phyloP scores from a whole-genome alignment of 2,329 filamentous ascomycete species.

The Fusarium goolgardi region DNA sequence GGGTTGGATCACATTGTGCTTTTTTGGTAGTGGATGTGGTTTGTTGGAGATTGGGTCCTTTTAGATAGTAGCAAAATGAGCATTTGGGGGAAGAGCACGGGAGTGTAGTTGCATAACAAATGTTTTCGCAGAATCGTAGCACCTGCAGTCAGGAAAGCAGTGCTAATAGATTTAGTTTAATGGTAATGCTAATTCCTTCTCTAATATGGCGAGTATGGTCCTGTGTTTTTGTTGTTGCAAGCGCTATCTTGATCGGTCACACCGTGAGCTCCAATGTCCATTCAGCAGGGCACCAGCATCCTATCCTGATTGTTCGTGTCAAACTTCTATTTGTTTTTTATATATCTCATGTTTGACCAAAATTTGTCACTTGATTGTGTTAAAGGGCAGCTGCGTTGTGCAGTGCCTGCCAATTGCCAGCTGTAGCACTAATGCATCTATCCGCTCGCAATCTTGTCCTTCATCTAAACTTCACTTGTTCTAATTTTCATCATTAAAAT shows the following conservation, averaged over 20 bases:
- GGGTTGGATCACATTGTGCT: not conserved
- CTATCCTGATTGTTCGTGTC: not conserved
- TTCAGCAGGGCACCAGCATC: no score
- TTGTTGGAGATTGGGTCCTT: not conserved
- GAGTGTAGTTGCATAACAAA: not conserved
- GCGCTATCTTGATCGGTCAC: not conserved
- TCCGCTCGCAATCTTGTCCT: not conserved
- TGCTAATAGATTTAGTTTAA: no score
- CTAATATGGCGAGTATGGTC: not conserved
- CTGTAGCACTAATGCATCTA: not conserved
- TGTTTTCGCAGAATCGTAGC: no score
- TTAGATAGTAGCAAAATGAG: not conserved
- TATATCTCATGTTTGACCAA: not conserved
- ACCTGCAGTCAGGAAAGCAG: no score
- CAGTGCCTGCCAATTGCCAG: not conserved
- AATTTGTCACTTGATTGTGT: not conserved
- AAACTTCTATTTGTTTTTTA: not conserved
- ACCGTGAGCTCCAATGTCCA: not conserved
- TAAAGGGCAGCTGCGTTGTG: not conserved
- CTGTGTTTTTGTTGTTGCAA: not conserved
- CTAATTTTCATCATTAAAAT: not conserved
- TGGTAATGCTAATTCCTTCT: not conserved
- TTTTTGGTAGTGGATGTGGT: not conserved
- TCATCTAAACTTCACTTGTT: not conserved
- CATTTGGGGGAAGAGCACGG: not conserved